These are phyloP conservation scores for Leucogyrophana mollusca DNA, from an alignment of 768 basidiomycete species.

Conservation along the genomic window DNA sequence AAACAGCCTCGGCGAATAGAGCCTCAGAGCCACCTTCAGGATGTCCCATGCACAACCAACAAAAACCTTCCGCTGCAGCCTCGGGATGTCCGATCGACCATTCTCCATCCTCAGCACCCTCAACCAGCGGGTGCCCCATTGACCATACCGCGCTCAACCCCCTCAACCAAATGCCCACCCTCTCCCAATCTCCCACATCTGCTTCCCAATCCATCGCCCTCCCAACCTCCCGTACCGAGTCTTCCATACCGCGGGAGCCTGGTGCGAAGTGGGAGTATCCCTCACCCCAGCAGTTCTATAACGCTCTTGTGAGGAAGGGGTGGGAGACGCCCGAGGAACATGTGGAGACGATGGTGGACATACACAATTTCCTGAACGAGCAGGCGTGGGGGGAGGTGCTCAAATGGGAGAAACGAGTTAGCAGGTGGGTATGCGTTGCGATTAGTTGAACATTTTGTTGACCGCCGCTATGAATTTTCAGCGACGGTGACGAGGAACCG, in stretches of 20 bases:
- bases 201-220: conserved; percentile 57
- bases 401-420: conserved; percentile 79
- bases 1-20: no score
- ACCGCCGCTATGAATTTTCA: conserved; percentile 26
- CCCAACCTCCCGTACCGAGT: conserved; percentile 72
- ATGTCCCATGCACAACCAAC: conserved; percentile 11
- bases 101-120: conserved; percentile 22
- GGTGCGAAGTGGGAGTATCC: conserved; percentile 85
- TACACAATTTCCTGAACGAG: conserved; percentile 98
- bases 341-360: conserved; percentile 95
- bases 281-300: conserved; percentile 96
- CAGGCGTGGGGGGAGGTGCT: conserved; percentile 93
- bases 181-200: conserved; percentile 62
- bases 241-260: conserved; percentile 75
- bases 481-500: conserved; percentile 54
- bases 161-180: conserved; percentile 85
- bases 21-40: conserved; percentile 2
- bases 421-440: conserved; percentile 16
- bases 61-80: conserved; percentile 1
- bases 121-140: conserved; percentile 58
- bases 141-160: conserved; percentile 63
- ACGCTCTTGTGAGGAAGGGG: conserved; percentile 93
- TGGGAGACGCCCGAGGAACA: conserved; percentile 98
- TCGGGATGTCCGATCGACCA: conserved; percentile 46
- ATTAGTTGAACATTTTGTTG: background rate